Conservation (phyloP, 2,329 filamentous ascomycete genomes). For the Fusarium sp. region DNA sequence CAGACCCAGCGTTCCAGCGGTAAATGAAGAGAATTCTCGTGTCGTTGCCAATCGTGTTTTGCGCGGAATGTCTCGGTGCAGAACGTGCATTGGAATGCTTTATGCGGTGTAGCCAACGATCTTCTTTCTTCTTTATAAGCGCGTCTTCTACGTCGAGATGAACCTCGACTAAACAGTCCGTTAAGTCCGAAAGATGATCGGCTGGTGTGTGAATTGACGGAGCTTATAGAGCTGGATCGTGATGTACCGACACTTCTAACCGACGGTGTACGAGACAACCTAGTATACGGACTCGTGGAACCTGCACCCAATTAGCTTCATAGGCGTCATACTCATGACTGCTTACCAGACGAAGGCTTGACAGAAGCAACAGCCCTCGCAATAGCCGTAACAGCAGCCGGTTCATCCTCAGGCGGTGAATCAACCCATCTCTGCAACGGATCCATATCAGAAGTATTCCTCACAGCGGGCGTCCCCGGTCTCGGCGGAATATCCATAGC, state of each 20-base stretch:
- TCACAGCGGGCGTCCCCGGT: slow-evolving; percentile 51
- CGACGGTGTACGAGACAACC: slow-evolving; percentile 26
- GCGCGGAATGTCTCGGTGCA: slow-evolving; percentile 58
- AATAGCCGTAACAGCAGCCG: slow-evolving; percentile 47
- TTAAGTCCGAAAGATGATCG: slow-evolving; percentile 31
- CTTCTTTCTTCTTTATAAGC: slow-evolving; percentile 35
- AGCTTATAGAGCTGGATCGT: slow-evolving; percentile 30
- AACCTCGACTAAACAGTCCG: slow-evolving; percentile 26
- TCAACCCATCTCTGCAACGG: slow-evolving; percentile 49
- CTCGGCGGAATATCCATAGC: slow-evolving; percentile 68
- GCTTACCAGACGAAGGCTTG: slow-evolving; percentile 26
- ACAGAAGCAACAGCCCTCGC: slow-evolving; percentile 44
- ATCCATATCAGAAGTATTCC: slow-evolving; percentile 39
- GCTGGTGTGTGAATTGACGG: slow-evolving; percentile 33
- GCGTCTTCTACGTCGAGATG: slow-evolving; percentile 28
- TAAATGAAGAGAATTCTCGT: slow-evolving; percentile 60
- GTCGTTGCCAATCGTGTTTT: slow-evolving; percentile 60
- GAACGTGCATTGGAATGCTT: slow-evolving; percentile 57
- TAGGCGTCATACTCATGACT: accelerated
- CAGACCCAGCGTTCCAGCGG: slow-evolving; percentile 61
- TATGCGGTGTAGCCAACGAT: slow-evolving; percentile 21
- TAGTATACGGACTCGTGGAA: slow-evolving; percentile 30
- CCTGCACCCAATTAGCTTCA: background rate
- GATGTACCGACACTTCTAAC: slow-evolving; percentile 32
- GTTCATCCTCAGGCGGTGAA: slow-evolving; percentile 49